Conservation (phyloP, 2,329 filamentous ascomycete species). For the Gnomoniopsis sp. region DNA sequence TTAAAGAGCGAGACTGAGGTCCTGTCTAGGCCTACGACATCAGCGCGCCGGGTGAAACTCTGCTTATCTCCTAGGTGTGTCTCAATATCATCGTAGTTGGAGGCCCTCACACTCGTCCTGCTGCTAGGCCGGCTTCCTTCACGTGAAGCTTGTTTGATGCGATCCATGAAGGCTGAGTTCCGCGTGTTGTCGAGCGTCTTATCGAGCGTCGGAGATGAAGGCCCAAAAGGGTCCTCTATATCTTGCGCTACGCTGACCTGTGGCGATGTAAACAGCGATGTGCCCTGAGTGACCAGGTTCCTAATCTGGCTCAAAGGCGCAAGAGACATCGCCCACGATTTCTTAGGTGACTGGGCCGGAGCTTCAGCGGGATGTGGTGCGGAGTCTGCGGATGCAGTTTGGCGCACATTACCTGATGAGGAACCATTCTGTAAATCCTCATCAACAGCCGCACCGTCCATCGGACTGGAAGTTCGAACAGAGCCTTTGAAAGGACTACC, state of each 20-base stretch:
- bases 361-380: not conserved
- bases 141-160: constrained; percentile 14
- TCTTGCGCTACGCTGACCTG: constrained; percentile 15
- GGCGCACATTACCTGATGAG: constrained; percentile 4
- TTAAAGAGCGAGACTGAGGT: not conserved
- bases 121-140: constrained; percentile 12
- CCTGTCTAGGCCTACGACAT: not conserved
- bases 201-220: constrained; percentile 11
- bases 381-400: not conserved
- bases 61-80: not conserved
- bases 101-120: not conserved
- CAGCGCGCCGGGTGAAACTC: not conserved
- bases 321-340: constrained; percentile 26
- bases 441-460: constrained; percentile 24
- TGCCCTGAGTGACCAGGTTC: constrained; percentile 28
- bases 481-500: constrained; percentile 53
- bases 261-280: constrained; percentile 27
- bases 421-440: constrained; percentile 7
- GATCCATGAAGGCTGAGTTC: constrained; percentile 17
- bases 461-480: constrained; percentile 26
- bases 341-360: constrained; percentile 17
- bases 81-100: constrained; percentile 11
- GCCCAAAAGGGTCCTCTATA: constrained; percentile 17
- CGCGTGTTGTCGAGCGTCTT: constrained; percentile 10
- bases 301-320: constrained; percentile 29